A percentile compares a stretch with the other conserved stretches of the same genome.
Conservation (phyloP, 1,284 basidiomycete species). For the Moesziomyces antarcticus region DNA sequence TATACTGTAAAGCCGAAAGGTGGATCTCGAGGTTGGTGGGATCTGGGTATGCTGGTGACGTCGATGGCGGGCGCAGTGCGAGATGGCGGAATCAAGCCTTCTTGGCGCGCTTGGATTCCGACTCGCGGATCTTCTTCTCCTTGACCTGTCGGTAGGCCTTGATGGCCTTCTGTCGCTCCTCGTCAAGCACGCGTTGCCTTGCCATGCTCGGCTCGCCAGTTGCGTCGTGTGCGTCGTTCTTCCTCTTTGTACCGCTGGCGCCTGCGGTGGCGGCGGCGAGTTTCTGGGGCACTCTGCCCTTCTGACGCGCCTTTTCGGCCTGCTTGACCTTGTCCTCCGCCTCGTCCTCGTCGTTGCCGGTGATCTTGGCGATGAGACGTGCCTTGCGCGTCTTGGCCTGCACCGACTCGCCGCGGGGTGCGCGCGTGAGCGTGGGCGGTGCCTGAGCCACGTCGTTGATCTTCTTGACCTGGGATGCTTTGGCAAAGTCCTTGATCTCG, state of each 20-base stretch:
- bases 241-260: slow-evolving; percentile 22
- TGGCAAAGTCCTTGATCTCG: slow-evolving; percentile 54
- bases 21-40: not conserved
- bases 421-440: slow-evolving; percentile 56
- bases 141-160: slow-evolving; percentile 58
- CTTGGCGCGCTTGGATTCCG: slow-evolving; percentile 31
- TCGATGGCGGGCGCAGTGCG: not conserved
- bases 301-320: slow-evolving; percentile 37
- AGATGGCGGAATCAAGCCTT: slow-evolving; percentile 12
- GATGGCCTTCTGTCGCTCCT: slow-evolving; percentile 56
- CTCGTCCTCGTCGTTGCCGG: slow-evolving; percentile 47
- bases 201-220: slow-evolving; percentile 51
- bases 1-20: slow-evolving; percentile 4
- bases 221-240: slow-evolving; percentile 5
- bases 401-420: slow-evolving; percentile 51
- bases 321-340: slow-evolving; percentile 42
- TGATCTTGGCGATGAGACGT: slow-evolving; percentile 47
- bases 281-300: slow-evolving; percentile 39
- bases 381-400: slow-evolving; percentile 51
- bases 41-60: slow-evolving; percentile 26
- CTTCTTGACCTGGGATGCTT: slow-evolving; percentile 47
- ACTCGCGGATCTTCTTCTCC: slow-evolving; percentile 43
- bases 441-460: slow-evolving; percentile 61
- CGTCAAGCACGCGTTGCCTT: slow-evolving; percentile 54
- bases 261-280: slow-evolving; percentile 2